Evolutionary conservation across 805 yeast species (phyloP).

Genomic region (Saturnispora serradocipensis): DNA sequence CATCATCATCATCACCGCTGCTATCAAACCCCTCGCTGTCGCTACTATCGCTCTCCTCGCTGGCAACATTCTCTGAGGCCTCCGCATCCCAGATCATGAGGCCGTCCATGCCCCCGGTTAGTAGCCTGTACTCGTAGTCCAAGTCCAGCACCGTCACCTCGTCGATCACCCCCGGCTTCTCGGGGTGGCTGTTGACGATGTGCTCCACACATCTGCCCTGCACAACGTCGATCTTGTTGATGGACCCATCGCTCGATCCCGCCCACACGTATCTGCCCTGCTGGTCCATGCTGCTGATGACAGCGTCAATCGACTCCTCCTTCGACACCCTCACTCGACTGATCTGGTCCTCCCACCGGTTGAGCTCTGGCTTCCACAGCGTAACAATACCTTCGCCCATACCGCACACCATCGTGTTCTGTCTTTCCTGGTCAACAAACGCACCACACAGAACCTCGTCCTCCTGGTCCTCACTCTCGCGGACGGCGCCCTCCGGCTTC

Average conservation of each 20-base stretch:
- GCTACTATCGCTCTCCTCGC: constrained; percentile 24
- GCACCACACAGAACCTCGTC: constrained; percentile 81
- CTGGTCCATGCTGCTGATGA: constrained; percentile 47
- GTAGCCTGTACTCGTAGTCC: constrained; percentile 70
- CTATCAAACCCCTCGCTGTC: constrained; percentile 12
- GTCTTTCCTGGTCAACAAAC: constrained; percentile 54
- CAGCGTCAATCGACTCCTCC: constrained; percentile 58
- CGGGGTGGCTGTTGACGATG: constrained; percentile 56
- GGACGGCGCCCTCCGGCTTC: constrained; percentile 43
- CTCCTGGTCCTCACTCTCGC: constrained; percentile 80
- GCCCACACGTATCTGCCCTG: constrained; percentile 58
- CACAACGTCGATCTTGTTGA: constrained; percentile 58
- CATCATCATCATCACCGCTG: constrained; percentile 8
- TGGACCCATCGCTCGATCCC: constrained; percentile 69
- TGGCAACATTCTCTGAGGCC: constrained; percentile 11
- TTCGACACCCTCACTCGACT: constrained; percentile 61
- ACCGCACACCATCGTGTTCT: constrained; percentile 50
- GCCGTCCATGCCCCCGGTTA: constrained; percentile 76
- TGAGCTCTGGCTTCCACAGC: constrained; percentile 69
- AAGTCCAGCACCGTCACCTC: constrained; percentile 72
- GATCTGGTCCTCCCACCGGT: constrained; percentile 67
- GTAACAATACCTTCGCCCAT: constrained; percentile 89
- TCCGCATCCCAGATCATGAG: constrained; percentile 63
- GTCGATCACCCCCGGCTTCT: constrained; percentile 62
- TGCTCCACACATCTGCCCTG: constrained; percentile 55